Evolutionary conservation across 306 rosid species (phyloP).

Genomic region (Herpetospermum pedunculosum): DNA sequence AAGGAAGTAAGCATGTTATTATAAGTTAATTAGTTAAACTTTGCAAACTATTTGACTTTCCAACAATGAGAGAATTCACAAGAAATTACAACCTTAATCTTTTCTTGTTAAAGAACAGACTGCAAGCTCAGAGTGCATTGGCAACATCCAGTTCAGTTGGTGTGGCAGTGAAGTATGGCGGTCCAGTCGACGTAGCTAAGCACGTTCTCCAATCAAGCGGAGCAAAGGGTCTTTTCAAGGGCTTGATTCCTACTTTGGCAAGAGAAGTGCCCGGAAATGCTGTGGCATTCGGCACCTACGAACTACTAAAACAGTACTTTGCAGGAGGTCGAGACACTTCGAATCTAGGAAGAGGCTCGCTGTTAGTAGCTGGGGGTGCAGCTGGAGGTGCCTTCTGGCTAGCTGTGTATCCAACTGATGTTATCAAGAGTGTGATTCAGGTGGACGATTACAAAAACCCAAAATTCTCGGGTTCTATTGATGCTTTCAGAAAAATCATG

Average conservation of each 20-base stretch:
- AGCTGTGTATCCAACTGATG: conserved; percentile 78
- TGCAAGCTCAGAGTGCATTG: conserved; percentile 90
- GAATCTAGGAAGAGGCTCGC: conserved; percentile 62
- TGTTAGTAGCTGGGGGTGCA: conserved; percentile 66
- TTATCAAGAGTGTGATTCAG: conserved; percentile 82
- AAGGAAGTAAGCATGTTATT: not conserved
- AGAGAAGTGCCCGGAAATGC: conserved; percentile 95
- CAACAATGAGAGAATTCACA: not conserved
- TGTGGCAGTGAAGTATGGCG: conserved; percentile 65
- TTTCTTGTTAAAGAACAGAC: conserved; percentile 23
- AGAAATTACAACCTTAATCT: not conserved
- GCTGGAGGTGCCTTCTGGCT: conserved; percentile 76
- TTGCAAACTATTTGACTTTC: not conserved
- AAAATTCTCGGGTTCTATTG: conserved; percentile 60
- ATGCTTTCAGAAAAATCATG: conserved; percentile 66
- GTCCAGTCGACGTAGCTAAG: conserved; percentile 88
- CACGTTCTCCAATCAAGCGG: conserved; percentile 78
- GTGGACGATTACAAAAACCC: conserved; percentile 83
- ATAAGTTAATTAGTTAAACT: not conserved
- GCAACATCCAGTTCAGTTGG: conserved; percentile 37
- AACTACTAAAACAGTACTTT: conserved; percentile 46
- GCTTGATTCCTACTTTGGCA: conserved; percentile 80
- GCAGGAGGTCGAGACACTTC: conserved; percentile 91
- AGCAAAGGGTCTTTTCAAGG: conserved; percentile 74
- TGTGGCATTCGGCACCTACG: conserved; percentile 73